phyloP scores from a whole-genome alignment of 495 filamentous ascomycete genomes.

The Talaromyces proteolyticus region DNA sequence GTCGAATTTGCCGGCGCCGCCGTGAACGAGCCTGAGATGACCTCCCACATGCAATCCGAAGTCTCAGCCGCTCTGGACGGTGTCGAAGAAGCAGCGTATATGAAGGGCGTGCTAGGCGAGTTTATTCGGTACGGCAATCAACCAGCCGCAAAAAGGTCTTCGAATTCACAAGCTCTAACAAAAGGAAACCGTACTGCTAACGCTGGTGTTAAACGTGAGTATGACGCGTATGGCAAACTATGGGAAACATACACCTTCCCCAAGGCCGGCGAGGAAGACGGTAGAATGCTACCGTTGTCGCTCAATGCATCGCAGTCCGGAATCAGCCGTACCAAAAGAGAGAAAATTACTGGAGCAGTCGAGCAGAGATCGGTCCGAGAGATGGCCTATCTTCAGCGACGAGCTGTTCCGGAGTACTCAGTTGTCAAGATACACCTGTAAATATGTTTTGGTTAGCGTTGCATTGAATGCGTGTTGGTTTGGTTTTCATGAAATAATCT shows the following conservation, averaged over 20 bases:
- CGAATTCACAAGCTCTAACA: not conserved
- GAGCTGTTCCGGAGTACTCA: constrained; percentile 70
- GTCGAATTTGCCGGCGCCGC: constrained; percentile 43
- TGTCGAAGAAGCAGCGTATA: constrained; percentile 64
- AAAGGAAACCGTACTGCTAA: too few relatives aligned
- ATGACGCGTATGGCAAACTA: constrained; percentile 7
- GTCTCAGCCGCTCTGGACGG: constrained; percentile 72
- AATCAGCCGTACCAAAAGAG: constrained; percentile 42
- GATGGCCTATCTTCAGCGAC: constrained; percentile 64
- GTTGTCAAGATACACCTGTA: constrained; percentile 65
- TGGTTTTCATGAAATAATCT: not conserved
- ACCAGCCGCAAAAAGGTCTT: not conserved
- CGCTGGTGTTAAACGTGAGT: constrained; percentile 7
- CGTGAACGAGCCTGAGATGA: constrained; percentile 52
- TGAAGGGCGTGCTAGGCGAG: constrained; percentile 63
- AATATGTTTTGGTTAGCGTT: not conserved
- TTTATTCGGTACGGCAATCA: constrained; percentile 59
- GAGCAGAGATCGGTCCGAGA: constrained; percentile 59
- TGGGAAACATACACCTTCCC: constrained; percentile 27
- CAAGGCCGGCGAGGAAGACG: constrained; percentile 26
- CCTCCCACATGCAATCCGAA: constrained; percentile 64
- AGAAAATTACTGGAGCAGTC: constrained; percentile 47
- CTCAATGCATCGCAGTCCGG: constrained; percentile 49
- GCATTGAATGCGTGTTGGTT: not conserved
- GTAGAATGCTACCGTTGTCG: constrained; percentile 58